Evolutionary conservation across 495 filamentous ascomycete genomes (phyloP).

Genomic region (Rhypophila decipiens): DNA sequence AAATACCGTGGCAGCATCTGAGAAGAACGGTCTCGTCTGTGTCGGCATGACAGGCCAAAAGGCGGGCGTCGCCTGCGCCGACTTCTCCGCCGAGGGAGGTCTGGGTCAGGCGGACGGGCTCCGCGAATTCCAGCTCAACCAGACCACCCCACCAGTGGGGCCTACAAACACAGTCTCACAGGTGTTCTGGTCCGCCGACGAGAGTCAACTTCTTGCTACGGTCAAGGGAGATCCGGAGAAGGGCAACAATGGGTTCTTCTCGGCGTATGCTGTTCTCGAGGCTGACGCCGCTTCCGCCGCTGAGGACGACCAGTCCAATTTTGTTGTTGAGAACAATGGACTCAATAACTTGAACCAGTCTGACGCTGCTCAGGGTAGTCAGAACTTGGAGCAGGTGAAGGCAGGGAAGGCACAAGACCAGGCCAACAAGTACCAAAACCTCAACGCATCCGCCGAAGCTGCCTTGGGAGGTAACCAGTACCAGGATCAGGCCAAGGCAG

Average conservation of each 20-base stretch:
- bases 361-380: no score
- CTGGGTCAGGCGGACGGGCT: slow-evolving; percentile 37
- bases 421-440: no score
- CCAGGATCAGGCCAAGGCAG: no score
- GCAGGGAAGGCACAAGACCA: no score
- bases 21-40: slow-evolving; percentile 43
- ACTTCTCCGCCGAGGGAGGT: slow-evolving; percentile 29
- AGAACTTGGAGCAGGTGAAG: no score
- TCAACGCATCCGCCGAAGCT: no score
- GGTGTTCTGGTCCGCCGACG: slow-evolving; percentile 49
- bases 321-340: background rate
- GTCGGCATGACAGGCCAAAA: slow-evolving; percentile 47
- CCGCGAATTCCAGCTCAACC: slow-evolving; percentile 38
- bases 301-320: background rate
- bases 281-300: background rate
- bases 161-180: slow-evolving; percentile 50
- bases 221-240: slow-evolving; percentile 49
- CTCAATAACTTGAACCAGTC: no score
- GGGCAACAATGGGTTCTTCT: slow-evolving; percentile 51
- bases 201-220: slow-evolving; percentile 42
- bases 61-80: slow-evolving; percentile 48
- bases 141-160: slow-evolving; percentile 49
- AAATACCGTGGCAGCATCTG: slow-evolving; percentile 46
- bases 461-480: no score
- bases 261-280: slow-evolving; percentile 28